phyloP scores from a whole-genome alignment of 75 land plant genomes.

The Pseudotsuga menziesii region DNA sequence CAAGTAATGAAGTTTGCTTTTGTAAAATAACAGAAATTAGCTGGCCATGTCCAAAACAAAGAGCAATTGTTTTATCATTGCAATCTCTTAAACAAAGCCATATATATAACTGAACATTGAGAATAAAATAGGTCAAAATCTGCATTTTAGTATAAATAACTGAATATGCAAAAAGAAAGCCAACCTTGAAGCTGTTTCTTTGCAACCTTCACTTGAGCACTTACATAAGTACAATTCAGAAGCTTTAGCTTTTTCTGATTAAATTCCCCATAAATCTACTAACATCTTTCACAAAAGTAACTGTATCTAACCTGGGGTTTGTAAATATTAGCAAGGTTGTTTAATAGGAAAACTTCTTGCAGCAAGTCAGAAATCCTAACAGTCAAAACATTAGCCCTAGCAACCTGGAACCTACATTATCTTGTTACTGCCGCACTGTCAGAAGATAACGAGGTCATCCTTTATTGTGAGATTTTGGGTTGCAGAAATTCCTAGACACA shows the following conservation, averaged over 20 bases:
- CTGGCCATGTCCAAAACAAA: no score
- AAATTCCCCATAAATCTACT: not conserved
- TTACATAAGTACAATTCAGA: not conserved
- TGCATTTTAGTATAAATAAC: not conserved
- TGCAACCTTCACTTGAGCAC: not conserved
- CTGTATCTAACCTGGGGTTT: not conserved
- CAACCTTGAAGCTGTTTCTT: not conserved
- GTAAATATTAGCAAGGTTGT: not conserved
- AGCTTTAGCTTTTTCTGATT: not conserved
- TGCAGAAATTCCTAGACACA: conserved; percentile 1
- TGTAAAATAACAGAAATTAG: not conserved
- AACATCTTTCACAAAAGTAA: not conserved
- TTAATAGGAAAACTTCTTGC: not conserved
- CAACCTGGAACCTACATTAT: not conserved
- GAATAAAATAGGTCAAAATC: not conserved
- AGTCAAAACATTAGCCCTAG: conserved; percentile 2
- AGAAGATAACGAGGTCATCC: not conserved
- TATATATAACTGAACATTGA: not conserved
- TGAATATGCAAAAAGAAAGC: not conserved
- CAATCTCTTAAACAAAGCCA: not conserved
- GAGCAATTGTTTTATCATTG: not conserved
- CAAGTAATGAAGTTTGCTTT: not conserved
- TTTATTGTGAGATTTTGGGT: conserved; percentile 3
- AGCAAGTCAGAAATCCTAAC: not conserved
- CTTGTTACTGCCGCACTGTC: conserved; percentile 1